Evolutionary conservation across 2,329 filamentous ascomycete genomes (phyloP).

Genomic region (Dryadomyces quercus-mongolicae): DNA sequence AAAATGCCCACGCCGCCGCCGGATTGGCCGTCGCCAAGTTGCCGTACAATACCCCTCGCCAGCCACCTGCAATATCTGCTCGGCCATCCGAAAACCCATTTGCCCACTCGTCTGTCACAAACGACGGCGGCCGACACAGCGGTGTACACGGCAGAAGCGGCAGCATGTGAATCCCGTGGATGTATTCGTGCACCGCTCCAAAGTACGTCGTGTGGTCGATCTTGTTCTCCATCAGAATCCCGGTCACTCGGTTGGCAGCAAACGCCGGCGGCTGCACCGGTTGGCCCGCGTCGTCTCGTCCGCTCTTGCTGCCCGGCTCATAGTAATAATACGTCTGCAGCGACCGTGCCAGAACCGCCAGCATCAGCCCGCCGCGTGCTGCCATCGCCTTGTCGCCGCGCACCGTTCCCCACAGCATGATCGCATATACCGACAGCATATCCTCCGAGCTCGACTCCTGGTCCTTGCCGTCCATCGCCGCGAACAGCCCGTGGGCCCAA

Average conservation of each 20-base stretch:
- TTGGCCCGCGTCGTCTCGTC: slow-evolving; percentile 43
- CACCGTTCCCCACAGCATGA: slow-evolving; percentile 88
- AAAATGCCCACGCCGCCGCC: slow-evolving; percentile 58
- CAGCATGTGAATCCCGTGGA: slow-evolving; percentile 75
- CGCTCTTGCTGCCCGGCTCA: neutral
- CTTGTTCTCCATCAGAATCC: slow-evolving; percentile 86
- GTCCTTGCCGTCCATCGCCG: slow-evolving; percentile 62
- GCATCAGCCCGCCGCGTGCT: slow-evolving; percentile 69
- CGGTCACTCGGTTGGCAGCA: slow-evolving; percentile 62
- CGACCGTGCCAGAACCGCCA: slow-evolving; percentile 63
- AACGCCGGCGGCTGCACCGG: slow-evolving; percentile 58
- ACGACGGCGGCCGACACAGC: slow-evolving; percentile 52
- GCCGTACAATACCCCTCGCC: slow-evolving; percentile 74
- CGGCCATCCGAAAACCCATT: slow-evolving; percentile 62
- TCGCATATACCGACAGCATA: slow-evolving; percentile 69
- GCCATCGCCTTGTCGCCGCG: slow-evolving; percentile 70
- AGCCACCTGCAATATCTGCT: slow-evolving; percentile 57
- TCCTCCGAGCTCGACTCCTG: slow-evolving; percentile 88
- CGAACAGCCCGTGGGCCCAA: slow-evolving; percentile 74
- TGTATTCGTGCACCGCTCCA: slow-evolving; percentile 56
- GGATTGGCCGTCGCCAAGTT: slow-evolving; percentile 74
- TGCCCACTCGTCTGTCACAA: slow-evolving; percentile 76
- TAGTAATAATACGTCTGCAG: slow-evolving; percentile 71
- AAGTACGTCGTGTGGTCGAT: slow-evolving; percentile 90
- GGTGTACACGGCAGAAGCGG: slow-evolving; percentile 58